Evolutionary conservation across 108 stramenopile genomes (phyloP).

Genomic region (Nannochloropsis oceanica): DNA sequence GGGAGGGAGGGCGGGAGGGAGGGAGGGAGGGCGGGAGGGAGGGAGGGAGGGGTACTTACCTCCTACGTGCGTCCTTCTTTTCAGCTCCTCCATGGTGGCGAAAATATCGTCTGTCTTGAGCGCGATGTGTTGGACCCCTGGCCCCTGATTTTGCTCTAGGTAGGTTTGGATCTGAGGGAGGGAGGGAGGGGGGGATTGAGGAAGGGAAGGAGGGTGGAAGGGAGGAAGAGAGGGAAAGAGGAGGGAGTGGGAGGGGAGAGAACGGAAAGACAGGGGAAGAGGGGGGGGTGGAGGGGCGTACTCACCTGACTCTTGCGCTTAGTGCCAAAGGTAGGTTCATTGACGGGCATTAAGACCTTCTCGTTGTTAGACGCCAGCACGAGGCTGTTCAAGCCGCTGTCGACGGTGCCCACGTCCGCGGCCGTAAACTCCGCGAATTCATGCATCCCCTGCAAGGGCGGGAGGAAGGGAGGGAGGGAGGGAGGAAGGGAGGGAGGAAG

Average conservation of each 20-base stretch:
- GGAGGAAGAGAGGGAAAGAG: not conserved
- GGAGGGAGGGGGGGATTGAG: not conserved
- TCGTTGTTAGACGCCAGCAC: conserved; percentile 24
- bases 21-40: too few species aligned
- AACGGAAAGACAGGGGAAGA: not conserved
- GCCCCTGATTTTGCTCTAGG: conserved; percentile 64
- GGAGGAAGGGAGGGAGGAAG: not conserved
- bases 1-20: too few species aligned
- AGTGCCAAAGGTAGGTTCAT: conserved; percentile 59
- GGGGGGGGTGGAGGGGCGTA: not conserved
- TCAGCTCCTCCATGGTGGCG: conserved; percentile 37
- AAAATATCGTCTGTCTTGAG: conserved; percentile 64
- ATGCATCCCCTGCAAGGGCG: conserved; percentile 40
- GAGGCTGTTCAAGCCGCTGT: conserved; percentile 65
- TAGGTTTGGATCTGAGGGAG: conserved; percentile 43
- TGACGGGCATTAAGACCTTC: conserved; percentile 57
- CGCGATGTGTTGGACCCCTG: conserved; percentile 70
- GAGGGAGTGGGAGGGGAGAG: not conserved
- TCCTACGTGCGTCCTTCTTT: not conserved
- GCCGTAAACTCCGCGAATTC: conserved; percentile 68
- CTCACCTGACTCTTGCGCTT: not conserved
- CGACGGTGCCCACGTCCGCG: conserved; percentile 68
- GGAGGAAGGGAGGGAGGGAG: not conserved
- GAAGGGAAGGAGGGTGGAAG: not conserved
- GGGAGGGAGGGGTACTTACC: too few species aligned